Percentiles rank a stretch among this genome's conserved stretches.
Evolutionary conservation across 345 rosid genomes (phyloP).

Genomic region (Eucalyptus pauciflora): DNA sequence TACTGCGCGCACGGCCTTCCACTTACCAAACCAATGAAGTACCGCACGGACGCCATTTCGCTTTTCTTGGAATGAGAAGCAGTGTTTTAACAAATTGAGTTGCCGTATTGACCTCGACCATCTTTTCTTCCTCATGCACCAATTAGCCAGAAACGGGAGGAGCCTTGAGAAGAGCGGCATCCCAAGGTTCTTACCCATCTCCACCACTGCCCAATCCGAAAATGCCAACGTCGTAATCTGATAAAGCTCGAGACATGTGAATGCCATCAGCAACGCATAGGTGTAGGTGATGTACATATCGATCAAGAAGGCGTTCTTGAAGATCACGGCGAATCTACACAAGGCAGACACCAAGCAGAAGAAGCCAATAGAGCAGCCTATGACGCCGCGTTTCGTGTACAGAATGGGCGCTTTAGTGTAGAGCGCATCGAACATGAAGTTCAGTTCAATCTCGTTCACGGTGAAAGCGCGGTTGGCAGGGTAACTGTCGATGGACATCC

Average conservation of each 20-base stretch:
- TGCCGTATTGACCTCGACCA: background rate
- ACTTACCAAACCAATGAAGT: background rate
- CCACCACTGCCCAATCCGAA: background rate
- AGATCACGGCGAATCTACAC: background rate
- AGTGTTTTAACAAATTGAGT: background rate
- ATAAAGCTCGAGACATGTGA: background rate
- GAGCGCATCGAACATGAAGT: slow-evolving; percentile 17
- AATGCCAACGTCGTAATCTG: background rate
- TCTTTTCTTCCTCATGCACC: background rate
- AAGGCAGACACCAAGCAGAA: background rate
- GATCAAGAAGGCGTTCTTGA: background rate
- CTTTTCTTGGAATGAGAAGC: background rate
- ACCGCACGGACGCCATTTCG: background rate
- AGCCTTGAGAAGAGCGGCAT: background rate
- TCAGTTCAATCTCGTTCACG: slow-evolving; percentile 26
- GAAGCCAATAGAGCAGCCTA: background rate
- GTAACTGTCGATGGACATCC: background rate
- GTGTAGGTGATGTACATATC: slow-evolving; percentile 18
- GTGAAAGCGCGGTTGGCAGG: background rate
- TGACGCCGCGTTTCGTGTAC: background rate
- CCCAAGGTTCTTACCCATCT: background rate
- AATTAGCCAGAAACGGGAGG: background rate
- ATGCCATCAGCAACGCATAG: background rate
- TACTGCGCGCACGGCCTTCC: background rate
- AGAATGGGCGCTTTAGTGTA: slow-evolving; percentile 17